Evolutionary conservation across 495 filamentous ascomycete species (phyloP), one percentile per base, ranked within the genome.

Genomic region (Haplographium delicatum): DNA sequence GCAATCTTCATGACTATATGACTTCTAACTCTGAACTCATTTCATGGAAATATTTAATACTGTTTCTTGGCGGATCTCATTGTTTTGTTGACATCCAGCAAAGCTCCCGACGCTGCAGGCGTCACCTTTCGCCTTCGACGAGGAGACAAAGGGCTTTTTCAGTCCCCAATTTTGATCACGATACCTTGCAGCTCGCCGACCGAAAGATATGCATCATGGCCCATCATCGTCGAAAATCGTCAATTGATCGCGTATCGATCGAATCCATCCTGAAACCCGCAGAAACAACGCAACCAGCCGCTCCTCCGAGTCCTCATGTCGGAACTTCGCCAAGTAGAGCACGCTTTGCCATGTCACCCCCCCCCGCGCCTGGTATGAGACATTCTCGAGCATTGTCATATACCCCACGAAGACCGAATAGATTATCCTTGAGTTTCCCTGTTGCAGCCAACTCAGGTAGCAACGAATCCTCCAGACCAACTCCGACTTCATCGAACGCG

Each of bases 371-470:
- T 22, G 51, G 20, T 57, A 56, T 75, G 41, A 73, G 72, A 28
- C 75, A 77, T 15, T 68, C 75, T 44, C 72, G 82, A 20, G 68
- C 73, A 55, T 60, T 75, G 54, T 76, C 79, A 24, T 68, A 73
- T 16, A 69, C 75, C 13, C 80, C 83, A 13, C 76, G 81, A 45
- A 78, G 79, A 64, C 71, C 79, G 40, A 88, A 91, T 64, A 80
- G 88, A 45, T 70, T 91, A 24, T 91, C 88, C n/a, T 68, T 91
- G 47, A 89, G 83, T 40, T 83, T 94, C 56, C 89, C 86, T 33
- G 83, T 91, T 49, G 66, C 20, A 65, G 69, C 40, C 61, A 66
- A 20, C 63, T 65, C 45, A 53, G 69, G 40, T 62, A 52, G 43
- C 35, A 53, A 25, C 34, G 54, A 59, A 2, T 49, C 40, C 23